Percentiles rank a stretch among this genome's conserved stretches.
These are phyloP conservation scores for Spergularia bocconei DNA, from an alignment of 148 eudicot species.

Conservation along the genomic window DNA sequence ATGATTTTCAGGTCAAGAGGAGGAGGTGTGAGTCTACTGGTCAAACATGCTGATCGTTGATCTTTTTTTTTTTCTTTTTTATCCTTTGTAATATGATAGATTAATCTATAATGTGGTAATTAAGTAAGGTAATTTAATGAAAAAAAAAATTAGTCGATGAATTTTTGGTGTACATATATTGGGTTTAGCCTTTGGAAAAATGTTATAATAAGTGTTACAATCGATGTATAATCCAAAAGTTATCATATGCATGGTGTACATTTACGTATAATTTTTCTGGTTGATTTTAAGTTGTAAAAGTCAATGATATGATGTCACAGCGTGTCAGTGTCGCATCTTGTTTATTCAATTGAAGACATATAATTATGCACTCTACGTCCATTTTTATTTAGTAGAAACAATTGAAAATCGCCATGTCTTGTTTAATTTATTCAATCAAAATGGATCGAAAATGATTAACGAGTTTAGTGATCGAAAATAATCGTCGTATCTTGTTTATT, in stretches of 20 bases:
- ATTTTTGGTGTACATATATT: constrained; percentile 17
- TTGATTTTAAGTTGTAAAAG: not conserved
- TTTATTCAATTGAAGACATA: too few species aligned
- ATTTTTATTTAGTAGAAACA: too few species aligned
- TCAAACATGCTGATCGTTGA: constrained; percentile 34
- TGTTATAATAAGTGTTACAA: not conserved
- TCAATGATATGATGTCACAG: too few species aligned
- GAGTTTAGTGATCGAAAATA: too few species aligned
- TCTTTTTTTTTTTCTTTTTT: not conserved
- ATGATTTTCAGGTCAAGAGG: constrained; percentile 57
- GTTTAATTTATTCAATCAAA: too few species aligned
- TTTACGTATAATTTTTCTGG: not conserved
- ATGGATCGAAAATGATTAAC: too few species aligned
- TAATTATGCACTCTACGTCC: too few species aligned
- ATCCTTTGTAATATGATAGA: constrained; percentile 7
- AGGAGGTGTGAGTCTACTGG: constrained; percentile 40
- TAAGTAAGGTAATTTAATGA: too few species aligned
- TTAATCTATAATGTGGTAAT: constrained; percentile 8
- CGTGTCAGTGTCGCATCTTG: too few species aligned
- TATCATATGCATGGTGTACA: too few species aligned
- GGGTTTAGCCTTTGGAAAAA: not conserved
- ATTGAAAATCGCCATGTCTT: not conserved
- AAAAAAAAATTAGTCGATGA: not conserved
- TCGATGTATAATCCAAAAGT: not conserved
- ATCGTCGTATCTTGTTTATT: too few species aligned